Evolutionary conservation across 2,329 filamentous ascomycete species (phyloP).

Genomic region (Talaromyces sp.): DNA sequence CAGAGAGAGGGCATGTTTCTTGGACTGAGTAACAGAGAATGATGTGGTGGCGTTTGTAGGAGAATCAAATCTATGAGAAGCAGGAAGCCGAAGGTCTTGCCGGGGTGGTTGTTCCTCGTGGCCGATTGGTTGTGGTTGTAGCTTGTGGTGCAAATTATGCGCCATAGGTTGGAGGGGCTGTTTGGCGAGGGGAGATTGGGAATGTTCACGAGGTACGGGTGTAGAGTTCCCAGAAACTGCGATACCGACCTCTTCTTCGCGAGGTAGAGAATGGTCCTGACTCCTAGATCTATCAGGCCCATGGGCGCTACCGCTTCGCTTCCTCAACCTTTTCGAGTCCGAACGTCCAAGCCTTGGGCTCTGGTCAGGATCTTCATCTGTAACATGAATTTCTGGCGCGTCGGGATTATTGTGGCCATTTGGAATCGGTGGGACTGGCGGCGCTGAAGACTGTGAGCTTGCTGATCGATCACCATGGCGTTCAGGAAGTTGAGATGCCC

Average conservation of each 20-base stretch:
- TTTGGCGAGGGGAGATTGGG: constrained; percentile 30
- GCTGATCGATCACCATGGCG: constrained; percentile 47
- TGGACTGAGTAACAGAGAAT: constrained; percentile 54
- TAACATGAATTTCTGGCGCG: constrained; percentile 76
- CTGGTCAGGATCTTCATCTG: constrained; percentile 58
- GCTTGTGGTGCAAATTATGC: constrained; percentile 38
- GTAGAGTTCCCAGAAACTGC: constrained; percentile 31
- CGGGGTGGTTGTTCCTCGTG: constrained; percentile 48
- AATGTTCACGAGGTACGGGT: constrained; percentile 14
- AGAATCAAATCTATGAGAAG: constrained; percentile 40
- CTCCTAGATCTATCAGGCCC: constrained; percentile 26
- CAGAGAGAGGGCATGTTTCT: constrained; percentile 59
- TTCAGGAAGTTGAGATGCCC: constrained; percentile 49
- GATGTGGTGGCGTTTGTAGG: constrained; percentile 49
- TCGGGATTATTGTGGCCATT: constrained; percentile 30
- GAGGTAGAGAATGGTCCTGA: constrained; percentile 27
- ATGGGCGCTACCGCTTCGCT: constrained; percentile 35
- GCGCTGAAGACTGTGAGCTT: constrained; percentile 22
- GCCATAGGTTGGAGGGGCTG: constrained; percentile 37
- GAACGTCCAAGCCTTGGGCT: constrained; percentile 31
- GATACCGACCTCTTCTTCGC: constrained; percentile 31
- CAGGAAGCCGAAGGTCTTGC: constrained; percentile 45
- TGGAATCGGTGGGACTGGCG: constrained; percentile 26
- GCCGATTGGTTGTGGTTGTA: constrained; percentile 33
- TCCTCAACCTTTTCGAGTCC: constrained; percentile 38